A percentile compares a stretch with the other conserved stretches of the same genome.
Conservation (phyloP, 108 stramenopile species). For the Bacterosira constricta region DNA sequence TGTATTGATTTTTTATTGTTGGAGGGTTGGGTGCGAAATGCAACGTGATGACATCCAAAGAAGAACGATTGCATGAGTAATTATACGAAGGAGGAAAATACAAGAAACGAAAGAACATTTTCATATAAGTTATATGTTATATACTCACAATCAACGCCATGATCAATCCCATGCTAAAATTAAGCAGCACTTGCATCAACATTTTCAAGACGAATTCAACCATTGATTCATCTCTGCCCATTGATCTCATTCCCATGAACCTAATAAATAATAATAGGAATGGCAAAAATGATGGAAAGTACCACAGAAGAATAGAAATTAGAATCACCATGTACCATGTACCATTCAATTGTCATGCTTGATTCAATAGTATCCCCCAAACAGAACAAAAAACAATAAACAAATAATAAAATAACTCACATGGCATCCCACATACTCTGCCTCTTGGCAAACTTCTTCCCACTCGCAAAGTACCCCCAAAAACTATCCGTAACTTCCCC, state of each 20-base stretch:
- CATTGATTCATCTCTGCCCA: conserved; percentile 69
- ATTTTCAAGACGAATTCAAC: conserved; percentile 77
- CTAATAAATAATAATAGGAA: too few species aligned
- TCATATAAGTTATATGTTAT: background rate
- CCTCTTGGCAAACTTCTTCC: conserved; percentile 87
- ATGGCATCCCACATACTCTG: conserved; percentile 91
- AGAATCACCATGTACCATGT: too few species aligned
- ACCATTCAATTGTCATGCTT: too few species aligned
- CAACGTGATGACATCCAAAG: too few species aligned
- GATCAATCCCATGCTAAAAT: conserved; percentile 83
- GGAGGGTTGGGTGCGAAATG: background rate
- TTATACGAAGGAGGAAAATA: background rate
- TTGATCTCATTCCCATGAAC: conserved; percentile 79
- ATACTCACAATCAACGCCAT: conserved; percentile 67
- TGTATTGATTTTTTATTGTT: background rate
- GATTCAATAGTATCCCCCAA: too few species aligned
- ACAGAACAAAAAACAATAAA: too few species aligned
- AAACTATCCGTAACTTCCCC: conserved; percentile 85
- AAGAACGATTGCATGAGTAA: background rate
- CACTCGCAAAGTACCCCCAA: conserved; percentile 82
- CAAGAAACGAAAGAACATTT: background rate
- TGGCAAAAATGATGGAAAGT: too few species aligned
- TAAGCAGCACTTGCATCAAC: conserved; percentile 78
- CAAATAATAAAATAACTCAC: conserved; percentile 34
- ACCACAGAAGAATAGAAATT: too few species aligned